Evolutionary conservation across 305 asterid species (phyloP).

Genomic region (Fraxinus platypoda): DNA sequence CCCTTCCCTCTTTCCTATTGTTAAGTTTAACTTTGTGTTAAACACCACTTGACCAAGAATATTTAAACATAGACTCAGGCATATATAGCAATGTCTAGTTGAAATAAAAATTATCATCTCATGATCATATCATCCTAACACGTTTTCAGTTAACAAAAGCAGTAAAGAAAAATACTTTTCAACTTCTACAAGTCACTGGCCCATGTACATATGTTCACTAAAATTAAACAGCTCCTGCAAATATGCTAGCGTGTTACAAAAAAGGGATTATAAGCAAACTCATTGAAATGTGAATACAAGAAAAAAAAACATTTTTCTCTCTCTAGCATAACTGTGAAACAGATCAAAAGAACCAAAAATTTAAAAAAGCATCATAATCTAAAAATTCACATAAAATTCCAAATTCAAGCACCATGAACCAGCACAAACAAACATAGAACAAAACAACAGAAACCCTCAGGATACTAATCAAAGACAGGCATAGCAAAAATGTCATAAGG

Average conservation of each 20-base stretch:
- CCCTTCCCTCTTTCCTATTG: neutral
- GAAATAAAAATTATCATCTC: neutral
- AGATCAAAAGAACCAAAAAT: neutral
- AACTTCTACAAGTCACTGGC: neutral
- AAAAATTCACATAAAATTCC: neutral
- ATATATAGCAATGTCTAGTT: neutral
- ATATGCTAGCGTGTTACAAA: neutral
- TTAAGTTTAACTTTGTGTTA: neutral
- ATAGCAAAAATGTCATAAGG: neutral
- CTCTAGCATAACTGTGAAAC: neutral
- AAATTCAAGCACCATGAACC: neutral
- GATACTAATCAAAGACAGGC: neutral
- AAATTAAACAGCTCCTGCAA: neutral
- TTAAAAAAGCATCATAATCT: neutral
- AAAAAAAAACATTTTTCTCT: neutral
- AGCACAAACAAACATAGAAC: neutral
- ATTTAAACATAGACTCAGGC: neutral
- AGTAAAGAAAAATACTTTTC: neutral
- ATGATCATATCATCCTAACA: neutral
- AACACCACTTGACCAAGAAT: neutral
- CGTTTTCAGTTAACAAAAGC: neutral
- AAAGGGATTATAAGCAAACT: neutral
- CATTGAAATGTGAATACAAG: neutral
- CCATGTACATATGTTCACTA: neutral
- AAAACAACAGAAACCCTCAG: neutral